These are phyloP conservation scores for Calonectria henricotiae DNA, from an alignment of 2,329 filamentous ascomycete species.

Conservation along the genomic window DNA sequence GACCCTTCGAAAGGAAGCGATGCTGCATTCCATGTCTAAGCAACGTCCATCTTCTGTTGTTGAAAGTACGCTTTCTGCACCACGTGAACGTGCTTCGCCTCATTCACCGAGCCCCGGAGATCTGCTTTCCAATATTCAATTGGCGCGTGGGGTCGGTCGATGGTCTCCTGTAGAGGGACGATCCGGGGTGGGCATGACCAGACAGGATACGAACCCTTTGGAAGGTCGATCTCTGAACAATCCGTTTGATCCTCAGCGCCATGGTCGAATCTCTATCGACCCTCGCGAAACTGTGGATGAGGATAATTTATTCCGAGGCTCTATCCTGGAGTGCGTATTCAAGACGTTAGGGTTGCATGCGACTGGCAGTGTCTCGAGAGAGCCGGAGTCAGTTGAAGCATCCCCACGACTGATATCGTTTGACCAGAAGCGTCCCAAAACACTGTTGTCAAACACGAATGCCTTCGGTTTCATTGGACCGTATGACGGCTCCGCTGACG, in stretches of 20 bases:
- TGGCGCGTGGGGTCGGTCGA: constrained; percentile 74
- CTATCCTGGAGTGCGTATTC: constrained; percentile 95
- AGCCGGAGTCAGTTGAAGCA: constrained; percentile 83
- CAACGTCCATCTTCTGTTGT: constrained; percentile 64
- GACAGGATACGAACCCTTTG: constrained; percentile 64
- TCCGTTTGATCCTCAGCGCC: constrained; percentile 71
- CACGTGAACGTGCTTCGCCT: constrained; percentile 61
- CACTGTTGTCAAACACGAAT: constrained; percentile 78
- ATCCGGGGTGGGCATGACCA: constrained; percentile 50
- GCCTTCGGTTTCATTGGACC: constrained; percentile 94
- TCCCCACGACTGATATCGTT: constrained; percentile 90
- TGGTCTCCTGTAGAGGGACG: constrained; percentile 48
- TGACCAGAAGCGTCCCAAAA: constrained; percentile 85
- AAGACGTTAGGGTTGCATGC: constrained; percentile 90
- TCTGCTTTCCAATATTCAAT: constrained; percentile 83
- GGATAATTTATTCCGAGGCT: constrained; percentile 89
- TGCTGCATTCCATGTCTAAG: constrained; percentile 77
- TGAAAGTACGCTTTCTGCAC: constrained; percentile 60
- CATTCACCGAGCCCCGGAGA: constrained; percentile 81
- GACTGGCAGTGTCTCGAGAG: constrained; percentile 76
- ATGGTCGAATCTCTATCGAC: constrained; percentile 70
- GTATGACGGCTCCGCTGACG: constrained; percentile 82
- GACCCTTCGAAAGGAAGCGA: constrained; percentile 84
- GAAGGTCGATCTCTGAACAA: constrained; percentile 70
- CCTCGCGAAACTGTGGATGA: constrained; percentile 89